These are phyloP conservation scores for Chlorella sp. DNA, from an alignment of 139 green algal species.

Conservation along the genomic window DNA sequence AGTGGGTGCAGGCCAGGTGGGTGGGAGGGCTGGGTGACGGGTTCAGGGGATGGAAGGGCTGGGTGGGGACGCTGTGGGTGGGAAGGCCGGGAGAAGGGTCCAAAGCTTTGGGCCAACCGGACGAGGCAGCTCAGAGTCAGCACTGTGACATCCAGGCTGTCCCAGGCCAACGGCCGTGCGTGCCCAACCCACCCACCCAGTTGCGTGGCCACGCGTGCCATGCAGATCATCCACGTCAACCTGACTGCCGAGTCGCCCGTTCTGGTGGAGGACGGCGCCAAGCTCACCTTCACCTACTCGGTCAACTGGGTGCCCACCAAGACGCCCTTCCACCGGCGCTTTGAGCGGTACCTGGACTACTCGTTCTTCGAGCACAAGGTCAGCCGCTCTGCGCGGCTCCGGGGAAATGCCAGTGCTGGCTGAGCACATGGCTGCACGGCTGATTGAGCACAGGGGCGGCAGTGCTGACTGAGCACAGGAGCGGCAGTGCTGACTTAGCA, in stretches of 20 bases:
- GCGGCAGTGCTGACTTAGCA: no score
- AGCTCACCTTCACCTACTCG: conserved; percentile 82
- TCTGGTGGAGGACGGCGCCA: conserved; percentile 47
- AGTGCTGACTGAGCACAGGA: no score
- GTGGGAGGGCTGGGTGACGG: no score
- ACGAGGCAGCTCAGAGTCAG: neutral
- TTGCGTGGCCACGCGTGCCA: neutral
- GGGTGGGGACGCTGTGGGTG: no score
- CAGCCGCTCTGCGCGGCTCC: no score
- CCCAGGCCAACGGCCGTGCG: neutral
- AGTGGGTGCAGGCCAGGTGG: no score
- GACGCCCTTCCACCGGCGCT: conserved; percentile 75
- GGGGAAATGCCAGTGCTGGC: no score
- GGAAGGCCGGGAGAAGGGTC: no score
- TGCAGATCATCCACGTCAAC: conserved; percentile 95
- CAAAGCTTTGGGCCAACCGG: neutral
- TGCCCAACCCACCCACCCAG: neutral
- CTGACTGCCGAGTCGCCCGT: conserved; percentile 72
- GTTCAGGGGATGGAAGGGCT: no score
- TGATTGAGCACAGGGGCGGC: no score
- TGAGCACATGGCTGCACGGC: no score
- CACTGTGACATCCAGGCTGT: neutral
- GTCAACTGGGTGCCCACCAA: conserved; percentile 73
- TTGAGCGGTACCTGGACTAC: conserved; percentile 96
- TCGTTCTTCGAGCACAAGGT: conserved; percentile 98